Conservation (phyloP, 1,284 basidiomycete genomes). For the Tylopilus sp. region DNA sequence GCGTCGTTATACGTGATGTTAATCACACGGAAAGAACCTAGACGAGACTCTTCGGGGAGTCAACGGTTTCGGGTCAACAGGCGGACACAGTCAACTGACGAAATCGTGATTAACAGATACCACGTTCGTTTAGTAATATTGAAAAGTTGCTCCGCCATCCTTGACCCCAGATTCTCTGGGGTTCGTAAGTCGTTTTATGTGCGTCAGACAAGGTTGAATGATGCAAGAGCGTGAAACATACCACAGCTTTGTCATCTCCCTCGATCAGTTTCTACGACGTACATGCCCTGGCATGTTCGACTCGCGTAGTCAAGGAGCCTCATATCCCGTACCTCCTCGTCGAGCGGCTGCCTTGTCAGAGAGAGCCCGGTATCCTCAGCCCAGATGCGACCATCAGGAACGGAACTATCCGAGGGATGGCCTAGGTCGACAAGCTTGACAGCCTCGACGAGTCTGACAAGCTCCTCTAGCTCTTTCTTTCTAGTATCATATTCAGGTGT, state of each 20-base stretch:
- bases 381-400: conserved; percentile 48
- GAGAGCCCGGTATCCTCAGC: conserved; percentile 38
- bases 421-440: conserved; percentile 59
- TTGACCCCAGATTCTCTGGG: neutral
- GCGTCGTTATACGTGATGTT: neutral
- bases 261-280: conserved; percentile 45
- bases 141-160: neutral
- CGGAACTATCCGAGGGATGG: conserved; percentile 17
- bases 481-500: conserved; percentile 48
- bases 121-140: neutral
- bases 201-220: neutral
- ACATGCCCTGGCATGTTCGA: conserved; percentile 43
- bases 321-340: conserved; percentile 36
- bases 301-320: conserved; percentile 49
- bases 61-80: conserved; percentile 95
- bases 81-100: conserved; percentile 59
- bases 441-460: conserved; percentile 72
- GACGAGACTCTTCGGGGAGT: conserved; percentile 80
- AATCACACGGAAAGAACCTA: conserved; percentile 53
- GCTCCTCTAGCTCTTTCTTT: conserved; percentile 59
- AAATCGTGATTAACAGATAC: conserved; percentile 9
- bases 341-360: conserved; percentile 20
- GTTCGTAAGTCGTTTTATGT: neutral
- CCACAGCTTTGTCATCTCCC: conserved; percentile 29
- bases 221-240: neutral